Base-by-base conservation (phyloP, 2,329 filamentous ascomycete genomes). In the Ustulina deusta region DNA sequence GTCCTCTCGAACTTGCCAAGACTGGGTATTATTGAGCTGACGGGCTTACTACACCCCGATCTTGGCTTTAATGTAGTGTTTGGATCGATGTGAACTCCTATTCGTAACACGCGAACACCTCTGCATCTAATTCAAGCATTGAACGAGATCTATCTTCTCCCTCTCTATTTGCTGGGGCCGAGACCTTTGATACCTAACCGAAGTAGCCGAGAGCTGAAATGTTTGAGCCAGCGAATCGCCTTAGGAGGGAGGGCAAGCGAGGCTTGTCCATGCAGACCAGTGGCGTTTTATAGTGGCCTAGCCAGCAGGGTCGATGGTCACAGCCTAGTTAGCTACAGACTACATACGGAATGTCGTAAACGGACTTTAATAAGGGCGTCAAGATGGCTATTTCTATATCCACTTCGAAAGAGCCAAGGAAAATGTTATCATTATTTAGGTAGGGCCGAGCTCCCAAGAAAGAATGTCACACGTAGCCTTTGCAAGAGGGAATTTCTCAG, bases 191-290 rank as follows among this genome's bases (percentile, higher is more conserved):
- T 61, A 44, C 32, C 32, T 25, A 58, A 46, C 15, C 27, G 29
- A 48, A n/a, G 34, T 29, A 11, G 25, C 29, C 59, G 34, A 57
- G 56, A 29, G 49, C 56, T 64, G 29, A 57, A 57, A 36, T 36
- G 29, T 46, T 34, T n/a, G 34, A 46, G 25, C 15, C 36, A 54
- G 49, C 49, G 49, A 17, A 32, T 32, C 51, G 51, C 42, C 55
- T 63, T 42, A 62, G 32, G 32, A 58, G 62, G 32, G 32, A 58
- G 29, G 40, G 27, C 61, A 65, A 44, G 36, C 49, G 40, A 52
- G 58, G 55, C 65, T 61, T 63, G 60, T 67, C 55, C 48, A 66
- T 67, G 65, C 54, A 55, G 32, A 44, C 32, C 55, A 46, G 42
- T 61, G 56, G 42, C 56, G 55, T 58, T 48, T 57, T 49, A 64